phyloP scores from a whole-genome alignment of 1,284 basidiomycete genomes.

The Apiotrichum siamense region DNA sequence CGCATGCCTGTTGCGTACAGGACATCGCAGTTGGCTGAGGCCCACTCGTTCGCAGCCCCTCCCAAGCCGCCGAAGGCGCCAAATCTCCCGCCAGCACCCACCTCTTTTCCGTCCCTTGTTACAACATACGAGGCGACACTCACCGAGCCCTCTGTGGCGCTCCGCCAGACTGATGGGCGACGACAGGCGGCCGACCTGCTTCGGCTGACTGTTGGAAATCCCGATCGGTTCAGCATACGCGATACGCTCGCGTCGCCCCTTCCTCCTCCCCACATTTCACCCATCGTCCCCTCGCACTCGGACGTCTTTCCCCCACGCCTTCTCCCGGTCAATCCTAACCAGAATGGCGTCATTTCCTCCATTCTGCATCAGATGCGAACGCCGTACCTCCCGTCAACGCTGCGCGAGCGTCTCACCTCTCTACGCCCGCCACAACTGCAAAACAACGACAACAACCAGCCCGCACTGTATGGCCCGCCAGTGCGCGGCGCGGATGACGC shows the following conservation, averaged over 20 bases:
- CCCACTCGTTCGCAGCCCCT: constrained; percentile 25
- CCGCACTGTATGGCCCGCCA: constrained; percentile 29
- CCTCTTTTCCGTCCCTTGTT: constrained; percentile 32
- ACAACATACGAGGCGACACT: constrained; percentile 26
- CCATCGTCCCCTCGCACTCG: constrained; percentile 34
- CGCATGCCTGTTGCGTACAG: constrained; percentile 28
- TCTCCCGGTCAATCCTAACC: constrained; percentile 32
- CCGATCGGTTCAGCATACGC: constrained; percentile 27
- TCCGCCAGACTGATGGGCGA: constrained; percentile 31
- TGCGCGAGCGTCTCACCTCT: constrained; percentile 37
- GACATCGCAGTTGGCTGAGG: constrained; percentile 28
- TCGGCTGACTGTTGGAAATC: constrained; percentile 28
- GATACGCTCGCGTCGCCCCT: constrained; percentile 26
- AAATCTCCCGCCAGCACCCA: constrained; percentile 18
- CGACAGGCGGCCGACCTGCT: constrained; percentile 34
- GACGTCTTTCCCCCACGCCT: constrained; percentile 22
- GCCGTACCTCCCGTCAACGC: constrained; percentile 31
- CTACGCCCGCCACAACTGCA: constrained; percentile 31
- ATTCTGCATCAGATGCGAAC: constrained; percentile 34
- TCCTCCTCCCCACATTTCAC: constrained; percentile 26
- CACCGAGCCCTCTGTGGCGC: constrained; percentile 28
- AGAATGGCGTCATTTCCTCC: constrained; percentile 23
- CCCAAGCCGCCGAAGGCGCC: constrained; percentile 8
- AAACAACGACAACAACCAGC: constrained; percentile 14
- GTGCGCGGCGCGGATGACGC: constrained; percentile 34